Base-by-base conservation (phyloP, 2,329 filamentous ascomycete species). In the Cylindrodendrum hubeiense region DNA sequence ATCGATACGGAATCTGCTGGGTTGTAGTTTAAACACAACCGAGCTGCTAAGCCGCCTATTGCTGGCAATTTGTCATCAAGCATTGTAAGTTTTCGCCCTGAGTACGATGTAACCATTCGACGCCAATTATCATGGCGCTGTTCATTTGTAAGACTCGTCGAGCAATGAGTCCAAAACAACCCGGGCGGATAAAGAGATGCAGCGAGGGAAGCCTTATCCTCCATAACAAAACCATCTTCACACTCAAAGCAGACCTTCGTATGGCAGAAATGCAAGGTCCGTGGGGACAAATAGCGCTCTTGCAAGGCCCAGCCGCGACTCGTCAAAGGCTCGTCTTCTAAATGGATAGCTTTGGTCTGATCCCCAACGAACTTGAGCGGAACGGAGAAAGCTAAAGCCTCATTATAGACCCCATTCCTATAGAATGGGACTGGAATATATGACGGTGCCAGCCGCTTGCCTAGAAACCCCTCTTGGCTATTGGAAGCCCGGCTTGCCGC, bases 401-500 rank as follows among this genome's bases (percentile, higher is more conserved):
- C 19, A 5, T 19, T 9, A 22, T n/a, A 44, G 8, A 22, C 21
- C 13, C 10, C 41, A 22, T 44, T 12, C 2, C 19, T 15, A 49
- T 28, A 22, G 17, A 44, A 44, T 3, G 41, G 41, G 21, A 44
- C 10, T 13, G 41, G 13, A 44, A 44, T 8, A 21, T 44, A 44
- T n/a, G 19, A 21, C 10, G 19, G 41, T 4, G 19, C 10, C 12
- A 44, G 41, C 21, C 41, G 19, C 19, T 19, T 44, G 10, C 41
- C 41, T 21, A 44, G 41, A 22, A 44, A 44, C 19, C 51, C 51
- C 8, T 54, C 51, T 26, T n/a, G 37, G 34, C 51, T 28, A 26
- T 41, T 41, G 21, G 33, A 17, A 15, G 51, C 51, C 51, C 51
- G 51, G 13, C 34, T 22, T n/a, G 51, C 51, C 15, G 51, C 51